A percentile compares a stretch with the other conserved stretches of the same genome.
Conservation (phyloP, 2,329 filamentous ascomycete genomes). For the Paradendryphiella salina region DNA sequence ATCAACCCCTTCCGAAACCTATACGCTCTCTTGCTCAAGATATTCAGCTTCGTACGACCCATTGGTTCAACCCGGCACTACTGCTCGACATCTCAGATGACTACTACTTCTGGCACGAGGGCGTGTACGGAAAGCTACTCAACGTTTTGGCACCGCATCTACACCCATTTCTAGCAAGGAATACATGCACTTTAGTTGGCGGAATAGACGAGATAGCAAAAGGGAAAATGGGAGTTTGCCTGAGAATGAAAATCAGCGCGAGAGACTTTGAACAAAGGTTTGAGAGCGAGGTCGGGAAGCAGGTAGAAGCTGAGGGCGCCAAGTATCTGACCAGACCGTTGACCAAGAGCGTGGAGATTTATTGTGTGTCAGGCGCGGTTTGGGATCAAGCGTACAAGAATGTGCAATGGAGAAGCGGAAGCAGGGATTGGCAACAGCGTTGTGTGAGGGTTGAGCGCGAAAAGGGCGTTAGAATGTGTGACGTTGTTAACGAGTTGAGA, state of each 20-base stretch:
- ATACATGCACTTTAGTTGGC: slow-evolving; percentile 1
- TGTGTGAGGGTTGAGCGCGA: slow-evolving; percentile 17
- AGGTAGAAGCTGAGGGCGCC: neutral
- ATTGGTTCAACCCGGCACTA: neutral
- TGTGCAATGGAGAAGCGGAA: neutral
- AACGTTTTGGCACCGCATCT: slow-evolving; percentile 7
- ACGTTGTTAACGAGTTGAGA: slow-evolving; percentile 18
- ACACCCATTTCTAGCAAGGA: slow-evolving; percentile 7
- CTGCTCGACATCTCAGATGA: slow-evolving; percentile 6
- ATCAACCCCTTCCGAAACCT: neutral
- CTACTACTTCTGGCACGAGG: slow-evolving; percentile 19
- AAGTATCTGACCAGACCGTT: slow-evolving; percentile 1
- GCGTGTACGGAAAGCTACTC: slow-evolving; percentile 7
- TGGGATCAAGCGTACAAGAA: slow-evolving; percentile 9
- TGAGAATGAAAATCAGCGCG: neutral
- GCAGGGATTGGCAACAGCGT: slow-evolving; percentile 1
- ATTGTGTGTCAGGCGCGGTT: slow-evolving; percentile 4
- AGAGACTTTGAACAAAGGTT: neutral
- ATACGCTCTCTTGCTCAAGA: neutral
- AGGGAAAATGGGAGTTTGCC: slow-evolving; percentile 3
- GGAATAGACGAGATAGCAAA: slow-evolving; percentile 2
- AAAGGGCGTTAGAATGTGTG: slow-evolving; percentile 13
- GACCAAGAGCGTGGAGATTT: slow-evolving; percentile 2
- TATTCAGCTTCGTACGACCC: neutral
- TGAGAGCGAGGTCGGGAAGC: neutral